Percentiles rank a stretch among this genome's conserved stretches.
Evolutionary conservation across 768 basidiomycete genomes (phyloP).

Genomic region (Leucocoprinus sp.): DNA sequence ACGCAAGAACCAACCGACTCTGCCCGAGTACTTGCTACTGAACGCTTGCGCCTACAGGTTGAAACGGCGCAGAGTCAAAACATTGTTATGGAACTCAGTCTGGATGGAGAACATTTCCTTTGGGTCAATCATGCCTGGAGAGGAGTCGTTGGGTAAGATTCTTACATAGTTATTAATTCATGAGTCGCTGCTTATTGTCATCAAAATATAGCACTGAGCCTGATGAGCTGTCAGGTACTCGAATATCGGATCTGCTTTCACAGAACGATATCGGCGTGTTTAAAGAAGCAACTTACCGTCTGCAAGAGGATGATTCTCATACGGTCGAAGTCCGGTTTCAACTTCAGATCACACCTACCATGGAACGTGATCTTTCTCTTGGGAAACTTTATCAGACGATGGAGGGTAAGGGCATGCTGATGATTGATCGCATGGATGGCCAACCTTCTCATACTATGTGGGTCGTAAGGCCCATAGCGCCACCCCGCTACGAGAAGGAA

Average conservation of each 20-base stretch:
- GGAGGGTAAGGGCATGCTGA: slow-evolving; percentile 98
- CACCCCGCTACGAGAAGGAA: slow-evolving; percentile 61
- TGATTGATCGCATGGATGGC: slow-evolving; percentile 86
- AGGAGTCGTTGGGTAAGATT: slow-evolving; percentile 77
- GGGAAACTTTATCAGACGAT: slow-evolving; percentile 69
- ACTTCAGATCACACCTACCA: slow-evolving; percentile 63
- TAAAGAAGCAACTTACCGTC: slow-evolving; percentile 73
- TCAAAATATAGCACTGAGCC: slow-evolving; percentile 60
- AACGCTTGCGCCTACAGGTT: slow-evolving; percentile 81
- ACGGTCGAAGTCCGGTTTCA: slow-evolving; percentile 91
- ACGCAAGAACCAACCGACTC: slow-evolving; percentile 57
- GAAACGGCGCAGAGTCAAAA: slow-evolving; percentile 95
- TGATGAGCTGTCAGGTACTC: slow-evolving; percentile 65
- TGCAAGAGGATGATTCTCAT: slow-evolving; percentile 87
- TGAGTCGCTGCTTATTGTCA: background rate
- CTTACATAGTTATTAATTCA: background rate
- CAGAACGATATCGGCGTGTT: slow-evolving; percentile 79
- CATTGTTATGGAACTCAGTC: slow-evolving; percentile 87
- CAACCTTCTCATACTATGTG: slow-evolving; percentile 95
- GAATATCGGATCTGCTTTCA: slow-evolving; percentile 75
- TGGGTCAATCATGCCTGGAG: slow-evolving; percentile 97
- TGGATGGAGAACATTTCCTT: slow-evolving; percentile 91
- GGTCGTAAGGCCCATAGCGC: slow-evolving; percentile 81
- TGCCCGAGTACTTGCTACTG: slow-evolving; percentile 78
- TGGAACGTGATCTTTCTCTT: slow-evolving; percentile 46